Evolutionary conservation across 1,139 yeast genomes (phyloP).

Genomic region (Saccharomyces pastorianus): DNA sequence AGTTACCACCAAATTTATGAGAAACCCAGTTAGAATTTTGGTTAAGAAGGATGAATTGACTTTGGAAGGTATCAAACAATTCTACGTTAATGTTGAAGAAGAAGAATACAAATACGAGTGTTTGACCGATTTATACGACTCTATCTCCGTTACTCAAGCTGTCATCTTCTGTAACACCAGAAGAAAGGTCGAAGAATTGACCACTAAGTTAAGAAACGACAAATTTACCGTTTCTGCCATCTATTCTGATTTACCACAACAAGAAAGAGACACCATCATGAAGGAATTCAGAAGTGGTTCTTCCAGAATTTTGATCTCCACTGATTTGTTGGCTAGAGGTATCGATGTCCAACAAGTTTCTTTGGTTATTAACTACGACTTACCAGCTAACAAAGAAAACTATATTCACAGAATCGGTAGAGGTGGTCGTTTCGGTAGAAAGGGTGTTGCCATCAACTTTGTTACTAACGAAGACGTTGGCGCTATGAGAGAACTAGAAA

Average conservation of each 20-base stretch:
- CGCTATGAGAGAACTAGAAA: constrained; percentile 95
- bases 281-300: constrained; percentile 98
- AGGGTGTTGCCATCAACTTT: constrained; percentile 99
- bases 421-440: constrained; percentile 99
- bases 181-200: constrained; percentile 90
- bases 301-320: constrained; percentile 91
- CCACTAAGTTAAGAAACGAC: constrained; percentile 76
- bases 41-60: constrained; percentile 98
- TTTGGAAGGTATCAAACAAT: constrained; percentile 96
- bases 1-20: constrained; percentile 94
- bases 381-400: constrained; percentile 96
- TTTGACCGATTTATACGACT: constrained; percentile 92
- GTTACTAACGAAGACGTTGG: constrained; percentile 87
- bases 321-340: constrained; percentile 99
- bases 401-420: constrained; percentile 99
- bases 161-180: constrained; percentile 99
- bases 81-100: constrained; percentile 86
- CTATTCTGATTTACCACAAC: constrained; percentile 96
- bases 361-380: constrained; percentile 93
- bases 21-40: constrained; percentile 92
- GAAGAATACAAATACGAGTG: constrained; percentile 94
- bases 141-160: constrained; percentile 96
- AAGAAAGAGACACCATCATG: constrained; percentile 97
- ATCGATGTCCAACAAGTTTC: constrained; percentile 99
- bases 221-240: constrained; percentile 95